phyloP scores from a whole-genome alignment of 2,329 filamentous ascomycete genomes.

The Microsporum audouinii region DNA sequence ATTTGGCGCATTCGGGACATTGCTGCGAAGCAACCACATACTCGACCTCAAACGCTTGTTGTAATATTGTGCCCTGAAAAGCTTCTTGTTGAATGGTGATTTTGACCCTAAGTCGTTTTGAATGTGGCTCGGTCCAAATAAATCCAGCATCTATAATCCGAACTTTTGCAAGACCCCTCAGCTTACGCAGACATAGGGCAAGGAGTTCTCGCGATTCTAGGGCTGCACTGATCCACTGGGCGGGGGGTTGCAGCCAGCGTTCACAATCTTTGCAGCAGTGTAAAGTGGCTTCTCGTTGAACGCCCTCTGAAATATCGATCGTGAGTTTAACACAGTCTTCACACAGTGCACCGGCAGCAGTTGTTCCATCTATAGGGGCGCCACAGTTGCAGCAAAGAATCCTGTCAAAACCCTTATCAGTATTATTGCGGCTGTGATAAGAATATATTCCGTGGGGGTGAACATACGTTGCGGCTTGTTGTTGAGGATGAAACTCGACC shows the following conservation, averaged over 20 bases:
- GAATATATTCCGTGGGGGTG: background rate
- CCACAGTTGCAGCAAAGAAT: slow-evolving; percentile 98
- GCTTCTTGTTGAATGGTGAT: slow-evolving; percentile 76
- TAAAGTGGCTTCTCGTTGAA: slow-evolving; percentile 78
- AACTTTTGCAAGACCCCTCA: slow-evolving; percentile 76
- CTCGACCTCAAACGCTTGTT: slow-evolving; percentile 91
- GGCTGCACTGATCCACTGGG: slow-evolving; percentile 70
- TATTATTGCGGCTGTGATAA: slow-evolving; percentile 13
- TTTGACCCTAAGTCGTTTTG: slow-evolving; percentile 82
- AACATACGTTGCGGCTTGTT: slow-evolving; percentile 44
- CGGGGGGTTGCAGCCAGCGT: slow-evolving; percentile 78
- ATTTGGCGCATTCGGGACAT: slow-evolving; percentile 90
- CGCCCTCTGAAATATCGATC: slow-evolving; percentile 81
- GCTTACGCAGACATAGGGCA: slow-evolving; percentile 77
- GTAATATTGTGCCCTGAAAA: slow-evolving; percentile 57
- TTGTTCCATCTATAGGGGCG: slow-evolving; percentile 85
- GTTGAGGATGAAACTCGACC: slow-evolving; percentile 28
- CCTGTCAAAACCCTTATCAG: slow-evolving; percentile 31
- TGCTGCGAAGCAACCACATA: slow-evolving; percentile 86
- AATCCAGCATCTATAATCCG: slow-evolving; percentile 93
- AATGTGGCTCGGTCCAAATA: slow-evolving; percentile 97
- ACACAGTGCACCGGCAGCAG: slow-evolving; percentile 75
- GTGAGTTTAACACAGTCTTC: slow-evolving; percentile 93
- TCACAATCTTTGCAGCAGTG: slow-evolving; percentile 94
- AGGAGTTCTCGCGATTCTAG: slow-evolving; percentile 87